Evolutionary conservation across 1,284 basidiomycete species (phyloP), one percentile per base, ranked within the genome.

Genomic region (Ceratobasidium sp.): DNA sequence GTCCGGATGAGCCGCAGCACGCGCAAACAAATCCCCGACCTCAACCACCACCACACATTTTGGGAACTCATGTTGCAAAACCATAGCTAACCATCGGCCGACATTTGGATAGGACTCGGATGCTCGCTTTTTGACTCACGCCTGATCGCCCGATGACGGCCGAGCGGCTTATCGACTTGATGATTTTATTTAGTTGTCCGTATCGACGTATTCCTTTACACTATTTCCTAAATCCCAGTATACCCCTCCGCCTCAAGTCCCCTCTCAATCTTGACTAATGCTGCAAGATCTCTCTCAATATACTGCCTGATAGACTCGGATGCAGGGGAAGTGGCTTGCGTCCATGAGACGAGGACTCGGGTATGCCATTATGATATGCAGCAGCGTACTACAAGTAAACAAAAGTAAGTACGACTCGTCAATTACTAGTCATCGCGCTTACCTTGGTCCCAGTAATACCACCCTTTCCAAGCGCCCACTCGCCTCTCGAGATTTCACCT

Each of bases 371-470:
- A 34, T 35, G n/a, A 53, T 42, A 17, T 10, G 40, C n/a, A 13
- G 31, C 27, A n/a, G 20, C 50, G 31, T 54, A 54, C 20, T 35
- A 67, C 12, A 20, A 10, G 29, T 20, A n/a, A 25, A 17, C 20
- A 60, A 17, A 7, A 49, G 13, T 22, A 31, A 38, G 17, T 22
- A 49, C 15, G 8, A 27, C 22, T 47, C 8, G 7, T 20, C 10
- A 12, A 47, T 7, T 47, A 10, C 6, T 8, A 15, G 10, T 12
- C 20, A 8, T n/a, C 12, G 7, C 15, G 60, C 75, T 57, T 72
- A 75, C 76, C 74, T 78, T 78, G 42, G 73, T 74, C 17, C 75
- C 75, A n/a, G 76, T 71, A 40, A 78, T 73, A 27, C 71, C 73
- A 38, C 74, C 75, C 45, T 74, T 75, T 43, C 75, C 73, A 55